Percentiles rank a stretch among this genome's conserved stretches.
phyloP scores from a whole-genome alignment of 2,329 filamentous ascomycete genomes.

The Fusarium sp. region DNA sequence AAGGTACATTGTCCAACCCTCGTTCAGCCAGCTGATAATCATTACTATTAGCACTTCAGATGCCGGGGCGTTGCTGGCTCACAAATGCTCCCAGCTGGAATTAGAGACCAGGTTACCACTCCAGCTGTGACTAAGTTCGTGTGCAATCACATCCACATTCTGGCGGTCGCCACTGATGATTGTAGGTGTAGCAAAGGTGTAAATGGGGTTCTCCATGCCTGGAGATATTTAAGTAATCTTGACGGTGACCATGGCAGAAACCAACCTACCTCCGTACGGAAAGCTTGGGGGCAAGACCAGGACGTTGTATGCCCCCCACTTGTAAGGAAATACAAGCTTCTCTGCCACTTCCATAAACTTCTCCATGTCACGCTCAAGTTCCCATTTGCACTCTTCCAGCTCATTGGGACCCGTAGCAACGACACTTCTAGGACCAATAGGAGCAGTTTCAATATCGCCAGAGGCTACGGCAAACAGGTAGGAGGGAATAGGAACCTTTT shows the following conservation, averaged over 20 bases:
- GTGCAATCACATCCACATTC: conserved; percentile 96
- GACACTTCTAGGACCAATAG: conserved; percentile 83
- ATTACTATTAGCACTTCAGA: conserved; percentile 5
- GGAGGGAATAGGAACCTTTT: conserved; percentile 90
- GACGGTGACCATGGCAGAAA: neutral
- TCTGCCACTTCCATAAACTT: conserved; percentile 91
- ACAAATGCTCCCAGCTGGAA: conserved; percentile 84
- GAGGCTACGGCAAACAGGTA: conserved; percentile 94
- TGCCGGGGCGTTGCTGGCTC: conserved; percentile 43
- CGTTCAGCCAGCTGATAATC: conserved; percentile 67
- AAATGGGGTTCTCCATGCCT: conserved; percentile 92
- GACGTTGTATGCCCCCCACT: conserved; percentile 95
- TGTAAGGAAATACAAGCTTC: conserved; percentile 82
- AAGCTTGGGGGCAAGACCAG: conserved; percentile 90
- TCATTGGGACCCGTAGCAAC: conserved; percentile 91
- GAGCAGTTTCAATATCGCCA: conserved; percentile 85
- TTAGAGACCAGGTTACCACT: conserved; percentile 86
- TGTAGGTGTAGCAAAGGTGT: conserved; percentile 93
- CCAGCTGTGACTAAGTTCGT: conserved; percentile 82
- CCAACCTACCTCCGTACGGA: conserved; percentile 76
- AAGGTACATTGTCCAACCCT: conserved; percentile 94
- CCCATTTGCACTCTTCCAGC: conserved; percentile 84
- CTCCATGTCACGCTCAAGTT: conserved; percentile 90
- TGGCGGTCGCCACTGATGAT: conserved; percentile 90
- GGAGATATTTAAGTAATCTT: conserved; percentile 19